phyloP scores from a whole-genome alignment of 768 basidiomycete species.

The Lactarius trivialis region DNA sequence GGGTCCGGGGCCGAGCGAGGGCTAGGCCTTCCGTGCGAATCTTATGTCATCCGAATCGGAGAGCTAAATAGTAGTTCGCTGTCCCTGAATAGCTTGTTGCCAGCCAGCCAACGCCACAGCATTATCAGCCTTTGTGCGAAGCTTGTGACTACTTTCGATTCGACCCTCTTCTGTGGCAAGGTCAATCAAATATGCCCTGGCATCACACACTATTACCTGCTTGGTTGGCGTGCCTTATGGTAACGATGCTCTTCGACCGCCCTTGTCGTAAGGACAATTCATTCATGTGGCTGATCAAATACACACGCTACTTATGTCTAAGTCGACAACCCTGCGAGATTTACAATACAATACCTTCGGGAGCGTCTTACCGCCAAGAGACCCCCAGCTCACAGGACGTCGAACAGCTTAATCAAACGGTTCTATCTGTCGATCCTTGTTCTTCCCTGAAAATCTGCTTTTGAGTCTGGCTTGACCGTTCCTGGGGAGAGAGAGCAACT shows the following conservation, averaged over 20 bases:
- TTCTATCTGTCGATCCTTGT: not conserved
- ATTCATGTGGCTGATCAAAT: not conserved
- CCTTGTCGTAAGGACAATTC: not conserved
- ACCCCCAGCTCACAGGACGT: not conserved
- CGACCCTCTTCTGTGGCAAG: no score
- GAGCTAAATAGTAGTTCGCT: no score
- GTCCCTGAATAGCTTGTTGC: no score
- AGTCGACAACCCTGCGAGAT: constrained; percentile 1
- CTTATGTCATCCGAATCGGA: no score
- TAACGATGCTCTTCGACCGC: constrained; percentile 1
- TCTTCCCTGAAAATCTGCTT: not conserved
- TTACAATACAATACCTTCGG: not conserved
- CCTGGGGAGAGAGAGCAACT: not conserved
- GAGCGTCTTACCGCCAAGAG: no score
- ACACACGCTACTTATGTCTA: not conserved
- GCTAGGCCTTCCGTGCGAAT: no score
- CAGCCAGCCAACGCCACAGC: no score
- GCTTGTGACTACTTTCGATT: no score
- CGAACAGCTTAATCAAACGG: not conserved
- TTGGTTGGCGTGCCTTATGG: not conserved
- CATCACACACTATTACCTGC: not conserved
- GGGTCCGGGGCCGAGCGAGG: no score
- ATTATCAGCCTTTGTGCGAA: no score
- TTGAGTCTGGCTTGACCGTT: not conserved
- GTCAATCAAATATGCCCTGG: no score